Evolutionary conservation across 148 eudicot genomes (phyloP), one percentile per base, ranked within the genome.

Genomic region (Pouteria glomerata): DNA sequence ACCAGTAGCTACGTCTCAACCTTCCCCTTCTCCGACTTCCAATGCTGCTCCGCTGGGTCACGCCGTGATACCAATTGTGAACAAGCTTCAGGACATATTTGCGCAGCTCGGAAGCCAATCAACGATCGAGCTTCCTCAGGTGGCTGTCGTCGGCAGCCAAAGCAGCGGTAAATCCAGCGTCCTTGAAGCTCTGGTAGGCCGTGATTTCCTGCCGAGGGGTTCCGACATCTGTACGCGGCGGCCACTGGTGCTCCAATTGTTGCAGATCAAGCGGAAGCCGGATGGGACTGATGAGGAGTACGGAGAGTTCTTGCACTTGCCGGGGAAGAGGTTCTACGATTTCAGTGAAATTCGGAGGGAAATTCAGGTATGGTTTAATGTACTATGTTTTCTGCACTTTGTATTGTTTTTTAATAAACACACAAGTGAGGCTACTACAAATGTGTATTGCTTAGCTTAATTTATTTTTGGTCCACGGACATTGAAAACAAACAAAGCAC

Each of bases 111-210:
- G 91, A 0, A 86, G 90, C 35, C 76, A 52, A 4, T 85, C 87
- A 21, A 74, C 79, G 23, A 81, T 93, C 68, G 90, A 87, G 37
- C 84, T 93, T 65, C 98, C 98, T 21, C 93, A 93, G 82, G 98
- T 93, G 29, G 90, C 90, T 14, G 98, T 93, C 16, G 93, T 93
- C 6, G 98, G 96, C 21, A 90, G 96, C 74, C 98, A 93, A 78
- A 93, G 98, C 73, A 93, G 98, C 44, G 98, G 98, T 6, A 93
- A 93, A 73, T 93, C 98, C 41, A 90, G 96, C 66, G 98, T 93
- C 39, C 85, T 93, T 1, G 98, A 93, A 65, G 86, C 96, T 51
- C 90, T 90, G 1, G 98, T 88, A 1, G 98, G 96, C 64, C 96
- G 98, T 8, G 98, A 93, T 69, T 93, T 93, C 78, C 73, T 93